Base-by-base conservation (phyloP, 129 eudicot genomes). In the Arctium lappa region DNA sequence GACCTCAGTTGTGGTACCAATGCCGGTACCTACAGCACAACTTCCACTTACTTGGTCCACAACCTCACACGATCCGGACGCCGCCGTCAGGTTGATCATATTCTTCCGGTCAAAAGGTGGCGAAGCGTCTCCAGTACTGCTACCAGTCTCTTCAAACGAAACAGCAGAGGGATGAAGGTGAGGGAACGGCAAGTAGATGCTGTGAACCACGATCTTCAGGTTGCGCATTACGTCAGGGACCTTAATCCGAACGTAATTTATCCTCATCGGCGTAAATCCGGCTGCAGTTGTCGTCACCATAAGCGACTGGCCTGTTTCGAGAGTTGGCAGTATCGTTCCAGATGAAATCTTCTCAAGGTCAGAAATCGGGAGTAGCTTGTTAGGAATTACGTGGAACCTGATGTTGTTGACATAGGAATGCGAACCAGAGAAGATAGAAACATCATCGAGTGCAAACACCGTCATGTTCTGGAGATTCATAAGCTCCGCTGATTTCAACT, bases 331-430 rank as follows among this genome's bases (percentile, higher is more conserved):
- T 46, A 69, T 76, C 46, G 94, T 88, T 1, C 85, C 88, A 0
- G 76, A 75, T 31, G 89, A 83, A 13, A 93, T 50, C 74, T 81
- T 83, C 87, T 86, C 88, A 5, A 91, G 83, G 16, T 93, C 96
- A 10, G 88, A 63, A 32, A 86, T 81, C 66, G 84, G 44, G 39
- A 93, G 82, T 6, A 87, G 48, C 79, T 73, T 60, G 81, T 94
- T 94, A 16, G 97, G 98, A 60, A 94, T 83, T 4, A 94, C 79
- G 80, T 94, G 98, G 69, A 86, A 94, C 84, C 93, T 76, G 1
- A 94, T 48, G 66, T 85, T 88, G 68, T 85, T 87, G 72, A 91
- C 88, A 75, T 94, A 94, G 3, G 87, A 71, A 72, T 88, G 93
- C 1, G 91, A 88, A 56, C 86, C 90, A 33, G 89, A 39, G 87